Evolutionary conservation across 2,329 filamentous ascomycete species (phyloP), one percentile per base, ranked within the genome.

Genomic region (Cladosporium velox): DNA sequence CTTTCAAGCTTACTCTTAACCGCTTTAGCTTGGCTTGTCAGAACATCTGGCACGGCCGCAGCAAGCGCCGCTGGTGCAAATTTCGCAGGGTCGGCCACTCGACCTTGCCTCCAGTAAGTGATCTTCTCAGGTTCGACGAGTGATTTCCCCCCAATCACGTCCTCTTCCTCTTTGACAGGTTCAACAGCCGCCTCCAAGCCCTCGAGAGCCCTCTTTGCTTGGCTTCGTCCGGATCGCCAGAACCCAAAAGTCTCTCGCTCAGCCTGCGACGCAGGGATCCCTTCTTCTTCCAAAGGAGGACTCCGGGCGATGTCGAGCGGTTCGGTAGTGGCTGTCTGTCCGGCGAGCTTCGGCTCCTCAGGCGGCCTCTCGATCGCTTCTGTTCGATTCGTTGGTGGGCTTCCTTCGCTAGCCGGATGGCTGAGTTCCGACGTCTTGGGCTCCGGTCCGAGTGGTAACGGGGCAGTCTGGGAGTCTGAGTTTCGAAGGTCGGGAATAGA

Each of bases 401-500:
- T 28, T 64, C 15, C 35, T 21, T 28, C 34, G 54, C 34, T 4
- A 52, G 49, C 3, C 61, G 51, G 10, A 30, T 32, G 34, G 51
- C n/a, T 32, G 61, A 64, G 51, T 57, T 35, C 35, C 51, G 51
- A n/a, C 61, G 51, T 26, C 54, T 26, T 24, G 61, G 61, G 61
- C 61, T 64, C 30, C 61, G 61, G 61, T 64, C 35, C 26, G 61
- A 64, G 51, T 64, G 61, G 61, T 64, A 64, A n/a, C 61, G 61
- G 8, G 51, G 44, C 15, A 38, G 61, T 28, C 28, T 34, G 34
- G 61, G 61, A 35, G 26, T 21, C 24, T 24, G 61, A 34, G 51
- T 51, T 24, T 54, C 61, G 51, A 57, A 64, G 4, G 61, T 57
- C 38, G 61, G 61, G 35, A 64, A 64, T 49, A 28, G 51, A 8